Evolutionary conservation across 331 rosid genomes (phyloP).

Genomic region (Pyracantha coccinea): DNA sequence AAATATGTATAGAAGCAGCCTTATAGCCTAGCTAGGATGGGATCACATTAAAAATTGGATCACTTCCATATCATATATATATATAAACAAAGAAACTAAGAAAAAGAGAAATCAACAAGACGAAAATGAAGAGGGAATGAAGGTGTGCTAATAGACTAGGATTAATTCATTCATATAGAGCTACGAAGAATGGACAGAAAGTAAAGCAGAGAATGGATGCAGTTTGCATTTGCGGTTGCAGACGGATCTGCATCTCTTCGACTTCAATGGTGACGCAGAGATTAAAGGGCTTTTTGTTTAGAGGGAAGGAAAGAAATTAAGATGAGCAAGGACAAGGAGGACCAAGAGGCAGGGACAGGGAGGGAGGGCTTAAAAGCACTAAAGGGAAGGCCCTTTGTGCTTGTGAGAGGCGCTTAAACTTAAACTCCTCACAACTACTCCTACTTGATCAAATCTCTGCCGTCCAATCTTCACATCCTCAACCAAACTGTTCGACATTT

Average conservation of each 20-base stretch:
- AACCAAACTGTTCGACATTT: background rate
- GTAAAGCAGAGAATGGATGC: background rate
- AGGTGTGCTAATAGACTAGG: too few species aligned
- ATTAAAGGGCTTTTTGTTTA: too few species aligned
- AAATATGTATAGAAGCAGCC: too few species aligned
- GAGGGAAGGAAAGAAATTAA: background rate
- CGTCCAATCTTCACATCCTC: background rate
- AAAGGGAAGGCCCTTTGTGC: background rate
- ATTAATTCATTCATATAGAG: background rate
- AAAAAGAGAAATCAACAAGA: too few species aligned
- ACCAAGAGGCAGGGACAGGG: background rate
- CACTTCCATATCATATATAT: too few species aligned
- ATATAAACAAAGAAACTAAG: too few species aligned
- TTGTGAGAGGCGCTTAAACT: background rate
- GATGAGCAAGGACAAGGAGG: background rate
- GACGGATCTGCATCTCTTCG: background rate
- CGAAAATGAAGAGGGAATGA: too few species aligned
- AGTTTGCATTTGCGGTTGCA: background rate
- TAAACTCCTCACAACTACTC: background rate
- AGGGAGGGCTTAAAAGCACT: background rate
- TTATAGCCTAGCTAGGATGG: too few species aligned
- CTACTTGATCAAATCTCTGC: background rate
- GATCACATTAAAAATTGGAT: too few species aligned
- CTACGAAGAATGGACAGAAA: background rate
- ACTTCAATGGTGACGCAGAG: too few species aligned